Percentiles rank a stretch among this genome's conserved stretches.
phyloP scores from a whole-genome alignment of 805 yeast genomes.

The Yamadazyma olivae region DNA sequence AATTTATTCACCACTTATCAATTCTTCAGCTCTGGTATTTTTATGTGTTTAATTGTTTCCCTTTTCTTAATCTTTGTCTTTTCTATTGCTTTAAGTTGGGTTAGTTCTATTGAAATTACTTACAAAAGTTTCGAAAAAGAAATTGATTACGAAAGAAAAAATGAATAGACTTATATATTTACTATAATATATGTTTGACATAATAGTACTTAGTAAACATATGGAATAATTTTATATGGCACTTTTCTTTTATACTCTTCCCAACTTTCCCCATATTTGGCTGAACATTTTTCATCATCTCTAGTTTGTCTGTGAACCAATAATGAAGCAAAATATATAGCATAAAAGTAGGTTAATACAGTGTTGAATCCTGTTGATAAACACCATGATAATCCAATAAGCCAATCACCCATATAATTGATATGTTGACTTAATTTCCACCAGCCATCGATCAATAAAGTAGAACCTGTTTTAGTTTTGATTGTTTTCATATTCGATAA shows the following conservation, averaged over 20 bases:
- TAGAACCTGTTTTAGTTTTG: constrained; percentile 72
- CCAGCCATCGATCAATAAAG: constrained; percentile 88
- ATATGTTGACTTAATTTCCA: constrained; percentile 93
- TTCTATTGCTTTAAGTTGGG: constrained; percentile 66
- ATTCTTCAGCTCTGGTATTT: constrained; percentile 77
- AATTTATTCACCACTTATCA: constrained; percentile 62
- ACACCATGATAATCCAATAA: constrained; percentile 90
- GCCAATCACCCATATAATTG: constrained; percentile 94
- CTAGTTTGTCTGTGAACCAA: constrained; percentile 85
- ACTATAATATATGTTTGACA: background rate
- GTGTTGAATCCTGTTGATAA: constrained; percentile 81
- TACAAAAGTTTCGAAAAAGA: constrained; percentile 81
- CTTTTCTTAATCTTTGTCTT: constrained; percentile 56
- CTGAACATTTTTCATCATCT: constrained; percentile 88
- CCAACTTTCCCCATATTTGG: constrained; percentile 87
- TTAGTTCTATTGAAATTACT: constrained; percentile 67
- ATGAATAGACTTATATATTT: constrained; percentile 20
- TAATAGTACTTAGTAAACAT: constrained; percentile 58
- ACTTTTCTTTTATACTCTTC: constrained; percentile 73
- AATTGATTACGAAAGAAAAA: constrained; percentile 49
- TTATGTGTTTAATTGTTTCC: constrained; percentile 70
- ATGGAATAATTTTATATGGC: constrained; percentile 90
- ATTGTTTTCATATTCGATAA: constrained; percentile 60
- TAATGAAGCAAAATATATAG: constrained; percentile 75
- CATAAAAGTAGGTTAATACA: constrained; percentile 84